Evolutionary conservation across 257 asterid species (phyloP).

Genomic region (Lycium barbarum): DNA sequence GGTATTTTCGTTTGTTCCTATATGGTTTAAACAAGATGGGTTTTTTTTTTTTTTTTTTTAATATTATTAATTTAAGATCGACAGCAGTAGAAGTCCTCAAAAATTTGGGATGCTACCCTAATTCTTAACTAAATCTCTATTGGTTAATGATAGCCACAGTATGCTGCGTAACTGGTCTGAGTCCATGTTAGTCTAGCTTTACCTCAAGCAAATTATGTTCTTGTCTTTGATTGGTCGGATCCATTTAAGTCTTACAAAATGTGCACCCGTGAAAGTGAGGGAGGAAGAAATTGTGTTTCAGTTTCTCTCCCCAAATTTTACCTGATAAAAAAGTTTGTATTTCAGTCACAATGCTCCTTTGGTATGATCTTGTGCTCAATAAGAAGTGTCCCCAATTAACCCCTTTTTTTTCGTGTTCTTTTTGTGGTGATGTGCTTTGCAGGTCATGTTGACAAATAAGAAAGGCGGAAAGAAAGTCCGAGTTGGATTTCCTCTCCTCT

Average conservation of each 20-base stretch:
- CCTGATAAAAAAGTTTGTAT: background rate
- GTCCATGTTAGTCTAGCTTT: background rate
- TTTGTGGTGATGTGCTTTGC: constrained; percentile 28
- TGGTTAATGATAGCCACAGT: background rate
- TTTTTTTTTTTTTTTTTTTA: background rate
- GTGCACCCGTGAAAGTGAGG: background rate
- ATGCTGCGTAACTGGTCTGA: background rate
- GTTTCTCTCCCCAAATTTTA: background rate
- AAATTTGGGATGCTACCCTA: constrained; percentile 5
- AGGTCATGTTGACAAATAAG: constrained; percentile 57
- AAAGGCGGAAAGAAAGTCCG: constrained; percentile 46
- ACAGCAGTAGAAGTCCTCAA: background rate
- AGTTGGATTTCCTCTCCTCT: constrained; percentile 76
- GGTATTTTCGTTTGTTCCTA: constrained; percentile 44
- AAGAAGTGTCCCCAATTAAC: background rate
- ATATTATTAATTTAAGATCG: constrained; percentile 7
- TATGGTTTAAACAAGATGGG: background rate
- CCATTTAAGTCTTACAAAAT: background rate
- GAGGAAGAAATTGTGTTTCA: background rate
- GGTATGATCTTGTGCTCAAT: background rate
- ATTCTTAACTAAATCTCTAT: constrained; percentile 4
- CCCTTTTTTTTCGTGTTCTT: background rate
- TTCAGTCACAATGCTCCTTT: background rate
- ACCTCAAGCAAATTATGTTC: background rate
- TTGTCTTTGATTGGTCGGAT: background rate